These are phyloP conservation scores for Penicillium egyptiacum DNA, from an alignment of 495 filamentous ascomycete genomes.

Conservation along the genomic window DNA sequence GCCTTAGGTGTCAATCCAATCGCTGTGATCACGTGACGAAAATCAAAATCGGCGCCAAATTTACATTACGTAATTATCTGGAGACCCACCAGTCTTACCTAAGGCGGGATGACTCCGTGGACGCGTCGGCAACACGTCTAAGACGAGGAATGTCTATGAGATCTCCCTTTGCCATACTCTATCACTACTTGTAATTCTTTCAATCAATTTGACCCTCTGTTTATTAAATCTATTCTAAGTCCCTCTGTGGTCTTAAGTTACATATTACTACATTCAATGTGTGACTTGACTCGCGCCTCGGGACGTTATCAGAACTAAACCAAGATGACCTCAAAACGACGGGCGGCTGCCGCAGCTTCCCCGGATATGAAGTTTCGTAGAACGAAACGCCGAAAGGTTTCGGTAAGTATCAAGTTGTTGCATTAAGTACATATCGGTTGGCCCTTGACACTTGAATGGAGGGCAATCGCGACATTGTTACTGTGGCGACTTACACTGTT, in stretches of 20 bases:
- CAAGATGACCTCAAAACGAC: conserved; percentile 69
- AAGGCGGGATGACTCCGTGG: conserved; percentile 29
- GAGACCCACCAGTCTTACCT: conserved; percentile 19
- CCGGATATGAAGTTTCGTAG: conserved; percentile 45
- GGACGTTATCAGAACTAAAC: not conserved
- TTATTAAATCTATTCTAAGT: not conserved
- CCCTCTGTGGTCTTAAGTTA: not conserved
- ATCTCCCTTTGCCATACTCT: conserved; percentile 6
- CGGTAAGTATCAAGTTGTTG: conserved; percentile 47
- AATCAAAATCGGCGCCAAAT: no score
- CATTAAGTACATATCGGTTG: not conserved
- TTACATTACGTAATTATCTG: no score
- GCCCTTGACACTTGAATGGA: not conserved
- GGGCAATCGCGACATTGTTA: not conserved
- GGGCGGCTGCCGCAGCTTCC: conserved; percentile 46
- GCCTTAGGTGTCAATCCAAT: conserved; percentile 20
- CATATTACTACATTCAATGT: not conserved
- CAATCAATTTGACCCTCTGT: not conserved
- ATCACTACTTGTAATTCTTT: conserved; percentile 1
- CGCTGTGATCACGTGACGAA: not conserved
- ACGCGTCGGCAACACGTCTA: conserved; percentile 29
- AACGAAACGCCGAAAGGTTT: conserved; percentile 60
- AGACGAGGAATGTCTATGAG: conserved; percentile 16
- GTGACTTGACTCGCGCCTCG: not conserved
- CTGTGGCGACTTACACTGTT: not conserved